Percentiles rank a stretch among this genome's conserved stretches.
These are phyloP conservation scores for Clonostachys sp. DNA, from an alignment of 2,329 filamentous ascomycete genomes.

Conservation along the genomic window DNA sequence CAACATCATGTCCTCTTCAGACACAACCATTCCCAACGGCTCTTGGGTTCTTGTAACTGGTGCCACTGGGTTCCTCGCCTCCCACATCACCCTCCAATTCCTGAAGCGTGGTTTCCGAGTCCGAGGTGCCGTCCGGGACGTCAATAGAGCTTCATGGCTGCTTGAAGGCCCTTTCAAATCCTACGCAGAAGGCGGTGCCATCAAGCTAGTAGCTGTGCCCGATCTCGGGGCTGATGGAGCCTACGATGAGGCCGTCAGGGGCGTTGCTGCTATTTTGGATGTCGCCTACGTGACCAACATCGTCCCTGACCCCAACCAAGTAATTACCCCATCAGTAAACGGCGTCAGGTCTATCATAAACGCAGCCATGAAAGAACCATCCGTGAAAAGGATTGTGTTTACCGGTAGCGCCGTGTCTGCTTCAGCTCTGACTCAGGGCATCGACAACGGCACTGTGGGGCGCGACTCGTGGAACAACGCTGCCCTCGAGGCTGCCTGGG, in stretches of 20 bases:
- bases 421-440: not conserved
- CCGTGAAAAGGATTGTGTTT: slow-evolving; percentile 25
- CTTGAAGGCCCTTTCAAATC: slow-evolving; percentile 2
- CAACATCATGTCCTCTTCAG: not conserved
- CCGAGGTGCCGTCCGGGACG: slow-evolving; percentile 31
- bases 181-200: not conserved
- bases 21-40: slow-evolving; percentile 12
- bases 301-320: slow-evolving; percentile 26
- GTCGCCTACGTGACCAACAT: slow-evolving; percentile 26
- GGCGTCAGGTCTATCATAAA: slow-evolving; percentile 29
- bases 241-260: slow-evolving; percentile 20
- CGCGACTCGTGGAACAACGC: slow-evolving; percentile 22
- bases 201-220: slow-evolving; percentile 22
- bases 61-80: slow-evolving; percentile 35
- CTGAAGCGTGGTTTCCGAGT: slow-evolving; percentile 31
- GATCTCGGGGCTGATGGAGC: slow-evolving; percentile 26
- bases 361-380: slow-evolving; percentile 29
- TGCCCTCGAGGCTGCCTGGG: slow-evolving; percentile 18
- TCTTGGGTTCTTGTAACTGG: slow-evolving; percentile 35
- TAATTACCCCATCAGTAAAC: slow-evolving; percentile 20
- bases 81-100: slow-evolving; percentile 29
- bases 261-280: slow-evolving; percentile 28
- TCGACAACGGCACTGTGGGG: slow-evolving; percentile 6
- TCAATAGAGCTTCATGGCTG: slow-evolving; percentile 21
- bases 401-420: slow-evolving; percentile 14